Conservation (phyloP, 805 yeast genomes). For the Starmerella khaoyaiensis region DNA sequence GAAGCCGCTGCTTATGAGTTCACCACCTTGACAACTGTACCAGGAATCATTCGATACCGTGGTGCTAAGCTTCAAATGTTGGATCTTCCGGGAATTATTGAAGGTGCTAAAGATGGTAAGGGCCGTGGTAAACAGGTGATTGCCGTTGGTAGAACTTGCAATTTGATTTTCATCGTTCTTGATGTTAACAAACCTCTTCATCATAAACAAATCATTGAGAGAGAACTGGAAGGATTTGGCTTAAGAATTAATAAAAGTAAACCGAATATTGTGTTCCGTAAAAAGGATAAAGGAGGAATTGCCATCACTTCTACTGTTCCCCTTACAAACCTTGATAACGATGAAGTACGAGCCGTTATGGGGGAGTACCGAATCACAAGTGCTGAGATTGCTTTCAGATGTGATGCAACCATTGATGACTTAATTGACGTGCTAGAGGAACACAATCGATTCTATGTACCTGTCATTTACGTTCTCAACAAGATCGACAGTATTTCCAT, state of each 20-base stretch:
- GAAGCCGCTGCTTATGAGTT: conserved; percentile 97
- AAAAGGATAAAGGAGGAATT: conserved; percentile 92
- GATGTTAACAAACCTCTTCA: conserved; percentile 94
- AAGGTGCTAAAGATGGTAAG: conserved; percentile 96
- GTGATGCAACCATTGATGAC: conserved; percentile 97
- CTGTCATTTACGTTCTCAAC: conserved; percentile 87
- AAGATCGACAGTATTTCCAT: conserved; percentile 91
- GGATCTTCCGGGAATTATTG: conserved; percentile 92
- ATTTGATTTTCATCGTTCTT: conserved; percentile 78
- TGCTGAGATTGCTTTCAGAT: conserved; percentile 90
- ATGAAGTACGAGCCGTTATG: conserved; percentile 93
- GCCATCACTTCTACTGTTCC: conserved; percentile 90
- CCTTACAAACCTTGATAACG: conserved; percentile 77
- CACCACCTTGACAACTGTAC: conserved; percentile 94
- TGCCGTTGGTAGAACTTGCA: conserved; percentile 98
- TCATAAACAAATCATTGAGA: conserved; percentile 86
- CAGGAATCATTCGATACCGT: conserved; percentile 87
- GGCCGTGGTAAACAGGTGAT: conserved; percentile 98
- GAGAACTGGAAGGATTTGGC: conserved; percentile 95
- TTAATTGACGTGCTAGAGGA: conserved; percentile 88
- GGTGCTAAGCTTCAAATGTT: conserved; percentile 98
- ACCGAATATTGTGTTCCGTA: conserved; percentile 82
- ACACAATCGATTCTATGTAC: conserved; percentile 81
- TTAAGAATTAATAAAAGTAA: conserved; percentile 83
- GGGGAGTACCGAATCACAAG: conserved; percentile 87